phyloP scores from a whole-genome alignment of 2,329 filamentous ascomycete genomes.

The Alternaria arbusti region DNA sequence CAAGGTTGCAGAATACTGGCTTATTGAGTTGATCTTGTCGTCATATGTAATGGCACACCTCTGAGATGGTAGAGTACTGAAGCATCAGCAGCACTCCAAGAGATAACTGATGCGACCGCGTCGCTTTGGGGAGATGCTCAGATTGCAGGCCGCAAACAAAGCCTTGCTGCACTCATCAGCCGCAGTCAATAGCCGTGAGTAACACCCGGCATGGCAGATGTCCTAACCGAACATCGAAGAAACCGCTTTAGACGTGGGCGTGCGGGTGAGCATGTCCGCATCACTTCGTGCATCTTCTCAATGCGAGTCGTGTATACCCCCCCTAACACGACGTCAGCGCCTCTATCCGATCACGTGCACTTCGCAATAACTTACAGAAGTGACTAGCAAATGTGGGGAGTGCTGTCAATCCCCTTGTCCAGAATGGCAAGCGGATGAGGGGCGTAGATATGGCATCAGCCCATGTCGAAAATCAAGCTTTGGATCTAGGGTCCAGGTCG shows the following conservation, averaged over 20 bases:
- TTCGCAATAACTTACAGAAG: slow-evolving; percentile 30
- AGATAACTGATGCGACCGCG: neutral
- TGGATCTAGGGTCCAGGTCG: slow-evolving; percentile 24
- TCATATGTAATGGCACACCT: neutral
- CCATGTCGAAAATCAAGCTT: slow-evolving; percentile 16
- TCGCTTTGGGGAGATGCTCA: neutral
- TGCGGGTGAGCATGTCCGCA: neutral
- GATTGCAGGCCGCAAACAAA: neutral
- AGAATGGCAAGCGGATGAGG: slow-evolving; percentile 18
- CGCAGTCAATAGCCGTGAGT: neutral
- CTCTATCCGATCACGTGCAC: slow-evolving; percentile 24
- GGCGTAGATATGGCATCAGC: slow-evolving; percentile 20
- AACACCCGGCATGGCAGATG: neutral
- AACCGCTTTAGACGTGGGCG: neutral
- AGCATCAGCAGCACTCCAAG: neutral
- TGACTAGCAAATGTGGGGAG: slow-evolving; percentile 20
- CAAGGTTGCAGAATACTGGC: neutral
- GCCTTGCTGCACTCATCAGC: neutral
- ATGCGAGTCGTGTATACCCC: neutral
- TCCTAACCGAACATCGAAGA: neutral
- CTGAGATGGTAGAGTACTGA: neutral
- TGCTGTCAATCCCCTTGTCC: slow-evolving; percentile 7
- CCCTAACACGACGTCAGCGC: neutral
- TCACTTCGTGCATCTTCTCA: neutral
- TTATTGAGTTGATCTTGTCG: neutral